Base-by-base conservation (phyloP, 371 early-diverging fungal species). In the Mucor plumbeus region DNA sequence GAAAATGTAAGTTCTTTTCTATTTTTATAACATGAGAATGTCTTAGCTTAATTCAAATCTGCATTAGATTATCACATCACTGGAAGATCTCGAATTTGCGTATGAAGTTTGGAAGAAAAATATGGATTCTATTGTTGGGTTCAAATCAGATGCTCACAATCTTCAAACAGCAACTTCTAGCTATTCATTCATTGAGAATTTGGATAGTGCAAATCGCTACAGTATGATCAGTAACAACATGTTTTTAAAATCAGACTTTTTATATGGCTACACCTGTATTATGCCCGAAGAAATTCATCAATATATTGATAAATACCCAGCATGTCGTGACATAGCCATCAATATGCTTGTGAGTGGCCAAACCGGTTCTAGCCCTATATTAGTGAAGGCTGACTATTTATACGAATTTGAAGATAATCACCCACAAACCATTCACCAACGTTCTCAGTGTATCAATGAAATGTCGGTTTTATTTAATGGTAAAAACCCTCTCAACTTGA, bases 261-360 rank as follows among this genome's bases (percentile, higher is more conserved):
- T 80, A 6, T 67, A 69, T 15, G 69, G 67, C 7, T 80, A 75
- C 47, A 72, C 77, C 3, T 80, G 80, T 35, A 39, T 77, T n/a
- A 34, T 80, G 34, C 75, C 77, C 3, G 70, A 69, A 14, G 41
- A 66, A 44, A 59, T 80, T 10, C 75, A 77, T 33, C 56, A 60
- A 9, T 75, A 67, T 40, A 36, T 80, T 13, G 73, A 80, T 26
- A 31, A 56, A 15, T 55, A 74, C 54, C 70, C 76, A 6, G 47
- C 41, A 8, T 80, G 80, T 43, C 60, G 26, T 31, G 71, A 69
- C 54, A 67, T 73, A 17, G 72, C 75, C 13, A 64, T 72, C 61
- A 76, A 76, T 44, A 71, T 79, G 72, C 54, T 76, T 31, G 63
- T 62, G 35, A 66, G 65, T 48, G 79, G 76, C 36, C 68, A 67